Base-by-base conservation (phyloP, 2,329 filamentous ascomycete species). In the Colletotrichum liaoningense region DNA sequence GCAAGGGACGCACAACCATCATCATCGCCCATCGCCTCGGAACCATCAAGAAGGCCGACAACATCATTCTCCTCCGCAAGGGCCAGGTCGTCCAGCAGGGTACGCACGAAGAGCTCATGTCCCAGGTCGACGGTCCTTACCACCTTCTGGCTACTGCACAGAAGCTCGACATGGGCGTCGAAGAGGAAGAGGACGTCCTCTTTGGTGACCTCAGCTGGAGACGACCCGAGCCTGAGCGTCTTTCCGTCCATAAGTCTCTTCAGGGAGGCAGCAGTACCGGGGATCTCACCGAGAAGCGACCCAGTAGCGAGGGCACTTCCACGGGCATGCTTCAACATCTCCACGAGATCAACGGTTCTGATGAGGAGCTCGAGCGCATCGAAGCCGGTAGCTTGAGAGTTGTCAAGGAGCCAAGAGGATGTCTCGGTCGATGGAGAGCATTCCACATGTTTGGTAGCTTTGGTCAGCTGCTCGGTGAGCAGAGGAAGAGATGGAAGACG, bases 11-110 rank as follows among this genome's bases (percentile, higher is more conserved):
- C 19, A 92, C 90, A 1, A 91, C 89, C 0, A 88, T 92, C 63
- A 84, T 89, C 16, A 90, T 92, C 58, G 90, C 90, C 0, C 88
- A 89, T 78, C 80, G 87, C 3, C 80, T 89, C 3, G 86, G 85
- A 0, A 89, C 87, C 1, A 86, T 89, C 72, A 85, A 84, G 74
- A 82, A 87, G 67, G 90, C 90, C 0, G 88, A 92, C 75, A 86
- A 88, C 66, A 92, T 92, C 56, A 80, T 91, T 9, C 89, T 92
- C 5, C 80, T 92, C 62, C 82, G 87, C 11, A 81, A 87, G 72
- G 90, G 90, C 0, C 79, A 83, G 57, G 84, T 89, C 8, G 81
- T 89, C 7, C 90, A 92, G 78, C 82, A 88, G 76, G 90, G 90
- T 0, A 89, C 86, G 1, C 90, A 92, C 69, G 84, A 89, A 14